These are phyloP conservation scores for Podila verticillata DNA, from an alignment of 192 early-diverging fungal genomes.

Conservation along the genomic window DNA sequence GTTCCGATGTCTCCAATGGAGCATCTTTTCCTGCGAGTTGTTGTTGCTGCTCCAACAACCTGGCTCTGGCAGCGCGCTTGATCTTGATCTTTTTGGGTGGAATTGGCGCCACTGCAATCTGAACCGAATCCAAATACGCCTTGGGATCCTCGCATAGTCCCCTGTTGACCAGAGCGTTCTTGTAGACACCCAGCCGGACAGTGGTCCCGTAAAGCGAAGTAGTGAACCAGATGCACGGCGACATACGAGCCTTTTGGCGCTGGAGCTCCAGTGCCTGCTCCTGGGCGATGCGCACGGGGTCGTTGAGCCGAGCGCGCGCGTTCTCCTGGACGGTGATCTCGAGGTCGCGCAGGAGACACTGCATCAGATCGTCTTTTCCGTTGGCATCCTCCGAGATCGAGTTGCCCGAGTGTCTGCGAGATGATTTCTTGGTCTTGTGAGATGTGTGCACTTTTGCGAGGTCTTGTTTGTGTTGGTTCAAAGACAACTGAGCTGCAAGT, in stretches of 20 bases:
- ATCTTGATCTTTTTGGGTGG: conserved; percentile 5
- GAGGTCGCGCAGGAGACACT: neutral
- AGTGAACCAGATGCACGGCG: conserved; percentile 48
- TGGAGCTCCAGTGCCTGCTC: conserved; percentile 5
- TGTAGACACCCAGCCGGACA: conserved; percentile 53
- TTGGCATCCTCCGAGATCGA: conserved; percentile 16
- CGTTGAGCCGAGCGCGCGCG: neutral
- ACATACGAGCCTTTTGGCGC: neutral
- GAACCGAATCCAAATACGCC: neutral
- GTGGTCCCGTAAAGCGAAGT: conserved; percentile 4
- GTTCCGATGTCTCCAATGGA: neutral
- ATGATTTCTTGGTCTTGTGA: no score
- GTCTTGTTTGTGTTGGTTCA: neutral
- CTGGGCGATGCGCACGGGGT: neutral
- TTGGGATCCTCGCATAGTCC: neutral
- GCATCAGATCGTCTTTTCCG: conserved; percentile 10
- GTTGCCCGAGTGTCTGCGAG: conserved; percentile 10
- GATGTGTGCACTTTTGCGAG: no score
- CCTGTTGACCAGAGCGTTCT: conserved; percentile 15
- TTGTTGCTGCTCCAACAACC: conserved; percentile 1
- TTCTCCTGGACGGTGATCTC: conserved; percentile 10
- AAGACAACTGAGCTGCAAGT: conserved; percentile 27
- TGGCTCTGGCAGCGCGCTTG: conserved; percentile 15
- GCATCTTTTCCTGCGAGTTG: neutral
- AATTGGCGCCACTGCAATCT: neutral